Conservation (phyloP, 2,329 filamentous ascomycete species). For the Dothistroma pini region DNA sequence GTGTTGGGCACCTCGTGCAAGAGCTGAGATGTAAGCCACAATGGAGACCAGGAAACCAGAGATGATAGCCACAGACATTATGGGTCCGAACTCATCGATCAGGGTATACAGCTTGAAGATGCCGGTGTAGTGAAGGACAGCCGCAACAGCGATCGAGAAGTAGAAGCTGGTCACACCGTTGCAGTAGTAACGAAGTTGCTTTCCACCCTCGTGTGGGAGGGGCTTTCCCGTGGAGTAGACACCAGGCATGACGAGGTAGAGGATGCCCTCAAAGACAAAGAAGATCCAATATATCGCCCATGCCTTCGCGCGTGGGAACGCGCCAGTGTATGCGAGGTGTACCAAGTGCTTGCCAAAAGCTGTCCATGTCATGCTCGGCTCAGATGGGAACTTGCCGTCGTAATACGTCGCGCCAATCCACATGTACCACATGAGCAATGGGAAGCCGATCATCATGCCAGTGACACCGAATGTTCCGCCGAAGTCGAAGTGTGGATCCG, state of each 20-base stretch:
- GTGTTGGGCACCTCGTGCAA: slow-evolving; percentile 76
- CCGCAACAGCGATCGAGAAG: slow-evolving; percentile 69
- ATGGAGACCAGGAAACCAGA: slow-evolving; percentile 82
- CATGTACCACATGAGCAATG: slow-evolving; percentile 98
- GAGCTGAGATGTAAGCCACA: slow-evolving; percentile 80
- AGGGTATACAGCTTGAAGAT: slow-evolving; percentile 86
- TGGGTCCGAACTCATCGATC: slow-evolving; percentile 89
- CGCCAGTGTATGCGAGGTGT: slow-evolving; percentile 73
- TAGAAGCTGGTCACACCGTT: slow-evolving; percentile 86
- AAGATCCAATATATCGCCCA: slow-evolving; percentile 97
- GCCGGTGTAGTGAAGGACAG: slow-evolving; percentile 74
- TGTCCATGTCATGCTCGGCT: slow-evolving; percentile 47
- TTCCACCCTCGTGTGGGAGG: slow-evolving; percentile 73
- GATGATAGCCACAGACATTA: slow-evolving; percentile 89
- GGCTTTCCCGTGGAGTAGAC: slow-evolving; percentile 86
- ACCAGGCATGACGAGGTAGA: slow-evolving; percentile 83
- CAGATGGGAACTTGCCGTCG: slow-evolving; percentile 70
- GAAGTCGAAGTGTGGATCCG: slow-evolving; percentile 67
- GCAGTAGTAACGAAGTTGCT: slow-evolving; percentile 92
- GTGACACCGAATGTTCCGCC: slow-evolving; percentile 78
- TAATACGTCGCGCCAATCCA: slow-evolving; percentile 96
- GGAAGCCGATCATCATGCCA: slow-evolving; percentile 88
- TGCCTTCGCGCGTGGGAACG: slow-evolving; percentile 75
- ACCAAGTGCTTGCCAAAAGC: slow-evolving; percentile 72
- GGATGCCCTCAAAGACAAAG: slow-evolving; percentile 75